Conservation (phyloP, 1,139 yeast genomes). For the Ogataea hybrid region DNA sequence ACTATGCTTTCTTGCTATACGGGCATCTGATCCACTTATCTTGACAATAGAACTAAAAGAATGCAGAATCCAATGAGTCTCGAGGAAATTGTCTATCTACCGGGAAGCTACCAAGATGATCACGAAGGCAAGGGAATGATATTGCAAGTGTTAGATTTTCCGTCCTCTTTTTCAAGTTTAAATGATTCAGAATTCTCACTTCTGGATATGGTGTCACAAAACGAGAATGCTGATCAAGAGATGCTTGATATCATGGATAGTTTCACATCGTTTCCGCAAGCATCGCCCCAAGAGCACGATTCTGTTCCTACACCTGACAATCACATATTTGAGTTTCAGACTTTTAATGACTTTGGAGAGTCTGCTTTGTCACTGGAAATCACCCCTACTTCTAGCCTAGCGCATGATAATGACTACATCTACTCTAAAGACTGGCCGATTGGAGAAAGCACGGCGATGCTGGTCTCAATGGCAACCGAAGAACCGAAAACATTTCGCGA, state of each 20-base stretch:
- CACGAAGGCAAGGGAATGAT: not conserved
- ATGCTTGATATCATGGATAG: slow-evolving; percentile 9
- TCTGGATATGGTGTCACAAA: not conserved
- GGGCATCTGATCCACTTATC: too few relatives aligned
- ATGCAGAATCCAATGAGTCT: slow-evolving; percentile 5
- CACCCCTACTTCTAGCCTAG: slow-evolving; percentile 13
- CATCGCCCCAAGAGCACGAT: slow-evolving; percentile 8
- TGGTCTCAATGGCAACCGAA: not conserved
- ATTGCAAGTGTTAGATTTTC: slow-evolving; percentile 1
- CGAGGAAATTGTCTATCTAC: slow-evolving; percentile 1
- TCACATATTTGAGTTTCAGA: slow-evolving; percentile 12
- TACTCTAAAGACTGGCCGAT: slow-evolving; percentile 1
- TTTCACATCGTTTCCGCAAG: slow-evolving; percentile 6
- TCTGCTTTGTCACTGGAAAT: slow-evolving; percentile 5
- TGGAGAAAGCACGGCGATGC: not conserved
- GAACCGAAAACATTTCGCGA: not conserved
- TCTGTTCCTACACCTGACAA: slow-evolving; percentile 11
- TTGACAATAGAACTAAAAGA: too few relatives aligned
- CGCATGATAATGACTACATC: slow-evolving; percentile 4
- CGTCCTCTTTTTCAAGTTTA: not conserved
- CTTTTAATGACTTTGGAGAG: slow-evolving; percentile 5
- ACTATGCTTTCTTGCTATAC: too few relatives aligned
- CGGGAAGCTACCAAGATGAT: not conserved
- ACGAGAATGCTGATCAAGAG: slow-evolving; percentile 2
- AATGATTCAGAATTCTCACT: slow-evolving; percentile 3